phyloP scores from a whole-genome alignment of 768 basidiomycete genomes.

The Leccinum rimulosum region DNA sequence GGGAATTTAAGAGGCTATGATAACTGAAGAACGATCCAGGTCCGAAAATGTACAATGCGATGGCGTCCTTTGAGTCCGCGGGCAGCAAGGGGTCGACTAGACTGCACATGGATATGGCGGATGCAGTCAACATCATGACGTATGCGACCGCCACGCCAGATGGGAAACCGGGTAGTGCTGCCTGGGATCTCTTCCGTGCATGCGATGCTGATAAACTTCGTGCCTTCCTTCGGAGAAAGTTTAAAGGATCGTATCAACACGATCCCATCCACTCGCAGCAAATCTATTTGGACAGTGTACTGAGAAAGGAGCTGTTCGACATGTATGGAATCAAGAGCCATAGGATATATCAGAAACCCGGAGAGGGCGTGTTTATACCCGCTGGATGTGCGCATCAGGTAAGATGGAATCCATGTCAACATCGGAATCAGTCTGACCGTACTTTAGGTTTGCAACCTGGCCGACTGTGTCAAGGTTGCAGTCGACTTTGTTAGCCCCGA shows the following conservation, averaged over 20 bases:
- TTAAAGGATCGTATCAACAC: constrained; percentile 49
- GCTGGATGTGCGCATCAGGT: constrained; percentile 93
- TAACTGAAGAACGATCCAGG: constrained; percentile 42
- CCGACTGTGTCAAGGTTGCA: constrained; percentile 96
- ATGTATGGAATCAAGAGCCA: constrained; percentile 72
- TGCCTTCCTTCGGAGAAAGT: constrained; percentile 65
- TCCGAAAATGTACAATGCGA: constrained; percentile 94
- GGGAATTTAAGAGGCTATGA: neutral
- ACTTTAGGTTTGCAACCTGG: constrained; percentile 79
- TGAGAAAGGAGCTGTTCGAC: constrained; percentile 67
- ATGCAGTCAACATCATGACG: constrained; percentile 91
- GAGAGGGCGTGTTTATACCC: constrained; percentile 93
- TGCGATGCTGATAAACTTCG: constrained; percentile 80
- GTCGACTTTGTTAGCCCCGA: constrained; percentile 94
- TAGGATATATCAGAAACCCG: constrained; percentile 85
- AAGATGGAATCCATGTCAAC: constrained; percentile 25
- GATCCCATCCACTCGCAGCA: constrained; percentile 93
- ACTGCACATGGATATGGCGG: constrained; percentile 93
- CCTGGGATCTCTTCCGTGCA: constrained; percentile 88
- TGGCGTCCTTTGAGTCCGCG: constrained; percentile 61
- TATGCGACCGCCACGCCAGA: constrained; percentile 60
- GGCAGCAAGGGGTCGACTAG: constrained; percentile 84
- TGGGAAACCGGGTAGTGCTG: constrained; percentile 69
- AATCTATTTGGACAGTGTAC: constrained; percentile 72
- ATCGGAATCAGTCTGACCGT: too few species aligned